Evolutionary conservation across 345 rosid species (phyloP).

Genomic region (Kandelia obovata): DNA sequence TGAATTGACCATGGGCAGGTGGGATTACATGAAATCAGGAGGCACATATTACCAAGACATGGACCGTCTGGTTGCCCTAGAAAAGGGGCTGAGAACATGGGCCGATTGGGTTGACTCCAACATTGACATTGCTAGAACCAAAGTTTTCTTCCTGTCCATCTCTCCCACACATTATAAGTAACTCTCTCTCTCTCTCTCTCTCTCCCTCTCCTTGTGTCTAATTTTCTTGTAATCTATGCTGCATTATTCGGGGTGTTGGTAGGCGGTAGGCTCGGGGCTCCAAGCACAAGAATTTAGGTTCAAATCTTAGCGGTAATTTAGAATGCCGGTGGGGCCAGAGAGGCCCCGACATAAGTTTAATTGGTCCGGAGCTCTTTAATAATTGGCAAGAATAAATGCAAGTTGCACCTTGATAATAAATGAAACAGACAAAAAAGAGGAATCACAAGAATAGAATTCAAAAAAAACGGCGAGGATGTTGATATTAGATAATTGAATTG

Average conservation of each 20-base stretch:
- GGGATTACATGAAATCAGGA: slow-evolving; percentile 84
- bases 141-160: slow-evolving; percentile 71
- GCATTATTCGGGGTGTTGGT: not conserved
- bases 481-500: too few relatives aligned
- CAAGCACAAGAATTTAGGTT: slow-evolving; percentile 26
- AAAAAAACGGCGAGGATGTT: too few relatives aligned
- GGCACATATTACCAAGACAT: slow-evolving; percentile 72
- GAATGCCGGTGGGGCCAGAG: not conserved
- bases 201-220: slow-evolving; percentile 4
- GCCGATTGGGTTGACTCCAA: slow-evolving; percentile 68
- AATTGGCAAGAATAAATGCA: not conserved
- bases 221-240: not conserved
- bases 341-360: not conserved
- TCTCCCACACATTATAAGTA: slow-evolving; percentile 95
- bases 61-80: slow-evolving; percentile 75
- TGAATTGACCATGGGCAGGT: slow-evolving; percentile 43
- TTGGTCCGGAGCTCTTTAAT: not conserved
- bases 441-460: too few relatives aligned
- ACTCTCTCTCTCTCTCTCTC: slow-evolving; percentile 11
- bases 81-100: slow-evolving; percentile 80
- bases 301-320: slow-evolving; percentile 17
- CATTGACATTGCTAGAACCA: slow-evolving; percentile 47
- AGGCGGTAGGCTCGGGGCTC: slow-evolving; percentile 5
- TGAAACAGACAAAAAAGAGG: too few relatives aligned
- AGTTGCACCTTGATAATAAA: not conserved